Evolutionary conservation across 1,139 yeast genomes (phyloP), one percentile per base, ranked within the genome.

Genomic region (Suhomyces maxii): DNA sequence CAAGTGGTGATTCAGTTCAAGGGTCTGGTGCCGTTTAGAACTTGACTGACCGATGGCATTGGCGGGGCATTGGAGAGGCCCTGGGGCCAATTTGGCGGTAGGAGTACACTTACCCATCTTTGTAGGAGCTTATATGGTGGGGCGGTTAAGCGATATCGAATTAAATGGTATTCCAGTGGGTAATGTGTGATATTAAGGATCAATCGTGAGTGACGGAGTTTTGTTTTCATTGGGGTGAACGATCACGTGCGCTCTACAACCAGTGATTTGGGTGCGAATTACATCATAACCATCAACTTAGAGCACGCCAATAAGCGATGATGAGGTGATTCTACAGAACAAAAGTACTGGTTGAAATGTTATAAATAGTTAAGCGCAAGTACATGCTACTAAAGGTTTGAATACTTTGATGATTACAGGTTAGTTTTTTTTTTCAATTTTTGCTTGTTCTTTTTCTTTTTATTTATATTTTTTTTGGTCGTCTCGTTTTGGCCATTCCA

Each of bases 281-380:
- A 12, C 30, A 9, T 9, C 31, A 9, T 9, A 9, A 11, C 31
- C 31, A 9, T 11, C 5, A 28, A 28, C 7, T 28, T 60, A 76
- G 41, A 75, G 60, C 40, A 71, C 79, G 11, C 70, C 77, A 55
- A 68, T 3, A 18, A 18, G 4, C 23, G 23, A 18, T 18, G 23
- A 18, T 2, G 23, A 18, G 23, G 23, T 4, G 23, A 18, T 18
- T 18, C 6, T 18, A 18, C 23, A 4, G 23, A 18, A 18, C 23
- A 18, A 18, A 18, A 18, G 3, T 18, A 18, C 23, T 18, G 23
- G 23, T 18, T 18, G 6, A 18, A 18, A 3, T 18, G 23, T 18
- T 18, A 18, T 18, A 18, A 18, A 18, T 18, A 18, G 23, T 18
- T 18, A 18, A 18, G 23, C 23, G 23, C 23, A 18, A 4, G 23